Evolutionary conservation across 345 rosid genomes (phyloP), one percentile per base, ranked within the genome.

Genomic region (Camelina sativa): DNA sequence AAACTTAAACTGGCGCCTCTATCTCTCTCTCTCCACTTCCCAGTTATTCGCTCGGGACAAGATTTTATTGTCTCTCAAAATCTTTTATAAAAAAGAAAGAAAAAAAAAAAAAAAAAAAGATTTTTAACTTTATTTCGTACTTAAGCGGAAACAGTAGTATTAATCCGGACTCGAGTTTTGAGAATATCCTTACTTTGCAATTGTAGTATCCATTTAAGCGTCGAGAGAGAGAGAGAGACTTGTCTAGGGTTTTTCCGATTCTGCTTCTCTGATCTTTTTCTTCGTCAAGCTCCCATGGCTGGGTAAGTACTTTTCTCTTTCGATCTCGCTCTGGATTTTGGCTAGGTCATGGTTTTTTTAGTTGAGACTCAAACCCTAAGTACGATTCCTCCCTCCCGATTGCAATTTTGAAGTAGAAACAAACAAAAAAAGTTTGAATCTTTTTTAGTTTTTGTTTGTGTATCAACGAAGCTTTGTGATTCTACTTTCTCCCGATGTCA

Each of bases 1-100:
- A 75, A 61, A 7, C 7, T 1, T 20, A 58, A 40, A 79, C 54
- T 74, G 79, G 79, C 79, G 82, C 76, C 77, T 78, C 76, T 71
- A 67, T 43, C 56, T 10, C 50, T 44, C 61, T 47, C 22, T 50
- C 58, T 23, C 59, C 54, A 64, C 67, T 71, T 56, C 60, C 65
- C 66, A 62, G 52, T 71, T 17, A 63, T 63, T 62, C 71, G 66
- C 30, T 28, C 30, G 30, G 30, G 58, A 11, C 20, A 13, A 15
- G 48, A 41, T 22, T 62, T 69, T 63, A 69, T 69, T 54, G 65
- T 69, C 65, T 62, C 28, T 8, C 65, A 15, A 60, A 52, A 32
- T 61, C 55, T 22, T 10, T 28, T 28, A 28, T 28, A 0, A 11
- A 10, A 38, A 28, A 12, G 9, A 6, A 15, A 12, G 9, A 25